A percentile compares a stretch with the other conserved stretches of the same genome.
Evolutionary conservation across 2,329 filamentous ascomycete genomes (phyloP).

Genomic region (Xylariaceae sp.): DNA sequence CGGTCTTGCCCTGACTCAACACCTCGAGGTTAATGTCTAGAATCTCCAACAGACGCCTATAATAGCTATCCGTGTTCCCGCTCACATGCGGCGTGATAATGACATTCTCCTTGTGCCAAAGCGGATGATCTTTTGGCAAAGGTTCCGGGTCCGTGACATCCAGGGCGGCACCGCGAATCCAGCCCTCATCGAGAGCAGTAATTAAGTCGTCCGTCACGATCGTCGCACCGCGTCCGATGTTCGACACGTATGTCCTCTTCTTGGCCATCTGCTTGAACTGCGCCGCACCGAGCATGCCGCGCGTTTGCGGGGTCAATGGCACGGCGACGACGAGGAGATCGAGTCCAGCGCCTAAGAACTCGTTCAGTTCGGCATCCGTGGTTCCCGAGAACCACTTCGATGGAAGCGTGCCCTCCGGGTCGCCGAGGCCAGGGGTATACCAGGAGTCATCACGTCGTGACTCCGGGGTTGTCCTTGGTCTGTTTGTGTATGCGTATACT

Average conservation of each 20-base stretch:
- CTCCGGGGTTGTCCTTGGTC: constrained; percentile 53
- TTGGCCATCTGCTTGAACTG: constrained; percentile 35
- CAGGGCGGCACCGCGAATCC: constrained; percentile 53
- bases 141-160: constrained; percentile 69
- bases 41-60: constrained; percentile 26
- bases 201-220: constrained; percentile 46
- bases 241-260: constrained; percentile 51
- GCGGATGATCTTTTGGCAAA: constrained; percentile 52
- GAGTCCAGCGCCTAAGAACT: constrained; percentile 39
- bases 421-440: constrained; percentile 56
- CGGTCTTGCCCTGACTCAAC: constrained; percentile 26
- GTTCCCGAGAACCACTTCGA: constrained; percentile 39
- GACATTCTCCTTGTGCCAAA: constrained; percentile 60
- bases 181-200: constrained; percentile 41
- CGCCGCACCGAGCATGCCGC: constrained; percentile 38
- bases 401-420: constrained; percentile 39
- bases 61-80: constrained; percentile 27
- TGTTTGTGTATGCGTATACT: constrained; percentile 63
- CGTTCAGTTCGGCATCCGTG: constrained; percentile 31
- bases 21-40: constrained; percentile 28
- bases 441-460: constrained; percentile 55
- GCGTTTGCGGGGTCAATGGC: constrained; percentile 38
- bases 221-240: constrained; percentile 54
- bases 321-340: constrained; percentile 40
- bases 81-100: constrained; percentile 43